Percentiles rank a stretch among this genome's conserved stretches.
These are phyloP conservation scores for Phialophora tarda DNA, from an alignment of 2,329 filamentous ascomycete genomes.

Conservation along the genomic window DNA sequence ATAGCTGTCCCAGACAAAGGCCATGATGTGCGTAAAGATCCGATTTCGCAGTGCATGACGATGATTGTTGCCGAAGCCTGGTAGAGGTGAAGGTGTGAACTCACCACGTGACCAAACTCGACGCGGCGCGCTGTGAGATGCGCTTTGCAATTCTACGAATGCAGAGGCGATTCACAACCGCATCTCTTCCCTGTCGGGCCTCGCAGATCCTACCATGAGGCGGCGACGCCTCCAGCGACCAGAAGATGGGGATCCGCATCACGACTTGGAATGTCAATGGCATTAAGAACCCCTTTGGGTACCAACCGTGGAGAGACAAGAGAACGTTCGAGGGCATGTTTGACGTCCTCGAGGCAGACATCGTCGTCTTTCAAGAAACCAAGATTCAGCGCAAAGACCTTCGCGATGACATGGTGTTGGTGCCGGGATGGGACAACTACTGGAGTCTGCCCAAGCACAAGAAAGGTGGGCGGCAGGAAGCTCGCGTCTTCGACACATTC, in stretches of 20 bases:
- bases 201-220: no score
- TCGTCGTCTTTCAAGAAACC: slow-evolving; percentile 92
- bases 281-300: slow-evolving; percentile 83
- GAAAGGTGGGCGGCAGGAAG: slow-evolving; percentile 67
- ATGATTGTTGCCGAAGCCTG: no score
- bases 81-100: no score
- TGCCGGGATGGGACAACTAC: slow-evolving; percentile 94
- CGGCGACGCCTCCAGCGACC: no score
- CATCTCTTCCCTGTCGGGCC: no score
- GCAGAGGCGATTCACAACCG: no score
- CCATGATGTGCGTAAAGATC: no score
- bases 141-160: no score
- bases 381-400: slow-evolving; percentile 96
- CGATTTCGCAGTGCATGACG: no score
- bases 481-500: neutral
- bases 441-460: slow-evolving; percentile 93
- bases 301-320: slow-evolving; percentile 70
- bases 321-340: slow-evolving; percentile 87
- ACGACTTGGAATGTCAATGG: slow-evolving; percentile 90
- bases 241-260: slow-evolving; percentile 73
- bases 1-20: no score
- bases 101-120: no score
- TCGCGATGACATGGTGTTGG: slow-evolving; percentile 91
- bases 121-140: no score
- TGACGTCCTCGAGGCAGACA: slow-evolving; percentile 87